Conservation (phyloP, 148 eudicot species). For the Arctostaphylos glauca region DNA sequence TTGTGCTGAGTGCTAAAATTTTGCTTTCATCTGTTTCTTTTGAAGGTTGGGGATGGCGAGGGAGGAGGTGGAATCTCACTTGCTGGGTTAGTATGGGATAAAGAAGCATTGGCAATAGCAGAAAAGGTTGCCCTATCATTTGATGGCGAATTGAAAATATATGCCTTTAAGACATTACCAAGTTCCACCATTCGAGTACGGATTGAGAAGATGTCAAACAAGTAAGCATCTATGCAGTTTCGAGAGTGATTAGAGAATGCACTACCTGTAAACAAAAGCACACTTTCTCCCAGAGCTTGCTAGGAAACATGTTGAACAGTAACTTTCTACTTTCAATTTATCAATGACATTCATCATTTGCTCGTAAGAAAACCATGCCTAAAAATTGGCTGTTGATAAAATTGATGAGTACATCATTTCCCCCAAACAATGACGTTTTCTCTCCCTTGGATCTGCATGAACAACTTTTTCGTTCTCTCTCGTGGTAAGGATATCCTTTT, state of each 20-base stretch:
- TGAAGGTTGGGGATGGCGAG: constrained; percentile 87
- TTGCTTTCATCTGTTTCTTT: constrained; percentile 9
- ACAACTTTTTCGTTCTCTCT: not conserved
- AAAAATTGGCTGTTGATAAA: not conserved
- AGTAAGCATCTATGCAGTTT: constrained; percentile 42
- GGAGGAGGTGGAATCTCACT: constrained; percentile 87
- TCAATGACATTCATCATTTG: not conserved
- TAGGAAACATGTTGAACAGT: not conserved
- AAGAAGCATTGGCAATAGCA: constrained; percentile 69
- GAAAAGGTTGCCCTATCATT: constrained; percentile 59
- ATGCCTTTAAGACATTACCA: constrained; percentile 72
- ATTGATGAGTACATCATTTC: no score
- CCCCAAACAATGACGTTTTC: no score
- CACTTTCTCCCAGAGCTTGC: not conserved
- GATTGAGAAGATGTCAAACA: constrained; percentile 75
- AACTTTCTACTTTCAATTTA: not conserved
- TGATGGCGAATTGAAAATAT: constrained; percentile 68
- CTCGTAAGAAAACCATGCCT: not conserved
- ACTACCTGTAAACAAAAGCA: not conserved
- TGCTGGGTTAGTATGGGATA: constrained; percentile 81
- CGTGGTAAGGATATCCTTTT: not conserved
- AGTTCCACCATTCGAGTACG: constrained; percentile 75
- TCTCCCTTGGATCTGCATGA: not conserved
- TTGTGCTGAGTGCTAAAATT: not conserved
- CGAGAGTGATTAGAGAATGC: not conserved